Evolutionary conservation across 805 yeast species (phyloP), one percentile per base, ranked within the genome.

Genomic region (Lipomyces sp.): DNA sequence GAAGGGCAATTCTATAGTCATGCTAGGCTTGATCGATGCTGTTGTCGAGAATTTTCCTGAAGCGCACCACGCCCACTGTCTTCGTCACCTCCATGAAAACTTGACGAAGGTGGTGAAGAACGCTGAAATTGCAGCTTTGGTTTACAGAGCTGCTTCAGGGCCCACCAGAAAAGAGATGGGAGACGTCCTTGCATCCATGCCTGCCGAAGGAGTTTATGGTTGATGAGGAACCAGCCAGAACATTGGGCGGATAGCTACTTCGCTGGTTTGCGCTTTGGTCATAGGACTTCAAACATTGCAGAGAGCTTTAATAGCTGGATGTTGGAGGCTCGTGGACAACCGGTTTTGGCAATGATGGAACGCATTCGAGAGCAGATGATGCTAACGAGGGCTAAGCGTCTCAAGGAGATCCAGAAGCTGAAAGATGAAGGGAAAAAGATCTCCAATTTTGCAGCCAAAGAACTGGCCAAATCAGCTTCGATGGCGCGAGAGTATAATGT

Each of bases 51-150:
- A 24, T 5, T 11, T 50, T 50, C 53, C 53, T 29, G 53, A 50
- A n/a, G 29, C 53, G 18, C 53, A 50, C 29, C 53, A 50, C 11
- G 53, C 29, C 4, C 53, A 50, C 53, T 50, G 53, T 15, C 53
- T 50, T 50, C 53, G 53, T 50, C 53, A 50, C 29, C 53, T 50
- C 30, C 53, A 50, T n/a, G 53, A 50, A 50, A 50, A 50, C 8
- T 50, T 50, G 11, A 45, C 4, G 51, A 45, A 50, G 32, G n/a
- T 50, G 2, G 11, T 50, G 30, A 50, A 29, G 53, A 50, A 50
- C 18, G 3, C 18, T 50, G 53, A 50, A 4, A 50, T 8, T 15
- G 53, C 53, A 50, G 53, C 53, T 15, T 50, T 50, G 18, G 53
- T 50, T 50, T 50, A 50, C 53, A 50, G 18, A 29, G 53, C 53